A percentile compares a stretch with the other conserved stretches of the same genome.
Evolutionary conservation across 2,329 filamentous ascomycete genomes (phyloP).

Genomic region (Fusarium scirpi): DNA sequence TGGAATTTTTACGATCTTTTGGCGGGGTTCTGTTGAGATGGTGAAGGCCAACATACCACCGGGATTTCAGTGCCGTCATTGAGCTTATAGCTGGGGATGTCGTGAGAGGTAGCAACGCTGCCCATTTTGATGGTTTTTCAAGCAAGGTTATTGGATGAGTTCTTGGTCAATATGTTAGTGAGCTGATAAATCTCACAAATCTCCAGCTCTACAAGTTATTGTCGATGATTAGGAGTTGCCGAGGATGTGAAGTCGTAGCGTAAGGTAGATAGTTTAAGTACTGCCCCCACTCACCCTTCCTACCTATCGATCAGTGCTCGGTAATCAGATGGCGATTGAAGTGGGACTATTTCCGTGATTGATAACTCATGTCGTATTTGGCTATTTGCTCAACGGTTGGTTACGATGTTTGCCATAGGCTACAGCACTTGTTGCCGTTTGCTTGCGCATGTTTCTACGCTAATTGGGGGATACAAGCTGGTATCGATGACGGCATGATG

Average conservation of each 20-base stretch:
- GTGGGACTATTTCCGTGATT: constrained; percentile 1
- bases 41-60: constrained; percentile 61
- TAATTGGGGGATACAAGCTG: not conserved
- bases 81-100: constrained; percentile 72
- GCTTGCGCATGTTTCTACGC: not conserved
- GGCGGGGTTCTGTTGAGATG: not conserved
- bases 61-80: constrained; percentile 81
- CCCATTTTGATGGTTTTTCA: constrained; percentile 21
- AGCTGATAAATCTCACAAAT: not conserved
- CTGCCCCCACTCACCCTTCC: not conserved
- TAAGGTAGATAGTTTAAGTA: not conserved
- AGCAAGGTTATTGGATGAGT: not conserved
- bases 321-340: not conserved
- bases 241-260: not conserved
- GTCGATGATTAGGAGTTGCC: not conserved
- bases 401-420: not conserved
- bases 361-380: not conserved
- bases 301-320: not conserved
- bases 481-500: not conserved
- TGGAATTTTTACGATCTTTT: not conserved
- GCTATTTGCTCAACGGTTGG: not conserved
- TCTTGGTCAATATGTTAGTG: not conserved
- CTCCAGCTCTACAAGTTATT: not conserved
- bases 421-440: not conserved
- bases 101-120: constrained; percentile 24